These are phyloP conservation scores for Lactarius hengduanensis DNA, from an alignment of 768 basidiomycete species.

Conservation along the genomic window DNA sequence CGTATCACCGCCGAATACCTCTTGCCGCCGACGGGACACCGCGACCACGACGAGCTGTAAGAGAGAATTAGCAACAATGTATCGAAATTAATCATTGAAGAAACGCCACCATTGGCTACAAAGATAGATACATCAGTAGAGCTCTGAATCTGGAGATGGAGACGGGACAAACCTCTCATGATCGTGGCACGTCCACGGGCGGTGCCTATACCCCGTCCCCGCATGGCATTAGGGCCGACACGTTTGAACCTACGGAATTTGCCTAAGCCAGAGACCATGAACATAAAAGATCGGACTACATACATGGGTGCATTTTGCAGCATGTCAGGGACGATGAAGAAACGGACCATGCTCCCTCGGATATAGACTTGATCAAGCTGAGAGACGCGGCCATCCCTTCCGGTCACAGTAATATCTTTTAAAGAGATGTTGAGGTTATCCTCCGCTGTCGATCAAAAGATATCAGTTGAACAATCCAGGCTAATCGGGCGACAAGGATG, in stretches of 20 bases:
- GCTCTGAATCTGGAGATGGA: conserved; percentile 14
- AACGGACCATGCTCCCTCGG: conserved; percentile 95
- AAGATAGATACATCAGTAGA: conserved; percentile 30
- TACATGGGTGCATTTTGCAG: conserved; percentile 98
- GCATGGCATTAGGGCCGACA: conserved; percentile 97
- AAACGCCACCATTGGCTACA: conserved; percentile 67
- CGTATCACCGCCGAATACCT: conserved; percentile 73
- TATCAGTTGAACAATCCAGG: conserved; percentile 11
- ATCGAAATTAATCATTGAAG: neutral
- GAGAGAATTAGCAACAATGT: conserved; percentile 26
- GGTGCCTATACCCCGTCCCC: conserved; percentile 97
- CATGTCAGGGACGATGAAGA: conserved; percentile 99
- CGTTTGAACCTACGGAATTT: conserved; percentile 85
- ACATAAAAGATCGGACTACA: conserved; percentile 36
- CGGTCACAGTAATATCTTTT: conserved; percentile 96
- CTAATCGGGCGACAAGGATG: conserved; percentile 12
- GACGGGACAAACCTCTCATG: conserved; percentile 77
- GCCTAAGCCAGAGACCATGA: neutral
- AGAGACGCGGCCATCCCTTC: conserved; percentile 96
- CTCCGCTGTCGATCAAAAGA: conserved; percentile 64
- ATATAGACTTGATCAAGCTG: conserved; percentile 99
- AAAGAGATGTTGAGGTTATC: conserved; percentile 97
- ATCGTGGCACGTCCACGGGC: conserved; percentile 98
- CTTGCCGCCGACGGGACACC: conserved; percentile 71
- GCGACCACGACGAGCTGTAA: conserved; percentile 80